These are phyloP conservation scores for Straminergon stramineum DNA, from an alignment of 225 moss, liverwort and hornwort species.

Conservation along the genomic window DNA sequence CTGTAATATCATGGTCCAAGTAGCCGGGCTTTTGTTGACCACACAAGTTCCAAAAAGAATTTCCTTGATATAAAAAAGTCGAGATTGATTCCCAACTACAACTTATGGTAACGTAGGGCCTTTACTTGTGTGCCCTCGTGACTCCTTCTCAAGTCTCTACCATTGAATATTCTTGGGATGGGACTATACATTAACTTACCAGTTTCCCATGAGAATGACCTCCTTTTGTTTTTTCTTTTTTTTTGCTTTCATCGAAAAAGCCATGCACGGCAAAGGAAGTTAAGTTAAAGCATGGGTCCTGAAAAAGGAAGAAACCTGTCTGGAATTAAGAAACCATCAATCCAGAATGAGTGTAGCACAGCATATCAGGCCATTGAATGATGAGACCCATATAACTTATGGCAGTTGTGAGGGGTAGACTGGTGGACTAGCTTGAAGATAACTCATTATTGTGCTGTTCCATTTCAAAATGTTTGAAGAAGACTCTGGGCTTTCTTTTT, in stretches of 20 bases:
- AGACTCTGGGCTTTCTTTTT: too few species aligned
- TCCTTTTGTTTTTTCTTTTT: too few species aligned
- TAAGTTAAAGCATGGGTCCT: too few species aligned
- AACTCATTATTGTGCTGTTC: neutral
- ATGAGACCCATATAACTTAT: neutral
- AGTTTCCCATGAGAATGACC: neutral
- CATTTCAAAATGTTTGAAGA: neutral
- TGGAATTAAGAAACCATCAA: neutral
- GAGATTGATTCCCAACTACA: neutral
- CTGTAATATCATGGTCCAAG: too few species aligned
- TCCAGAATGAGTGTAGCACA: too few species aligned
- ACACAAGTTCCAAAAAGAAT: neutral
- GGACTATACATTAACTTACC: too few species aligned
- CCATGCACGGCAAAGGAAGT: too few species aligned
- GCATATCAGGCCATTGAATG: neutral
- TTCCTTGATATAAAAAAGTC: neutral
- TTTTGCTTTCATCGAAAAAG: neutral
- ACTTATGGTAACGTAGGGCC: neutral
- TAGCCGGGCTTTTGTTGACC: neutral
- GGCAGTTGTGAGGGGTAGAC: neutral
- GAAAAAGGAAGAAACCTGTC: neutral
- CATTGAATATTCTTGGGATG: neutral
- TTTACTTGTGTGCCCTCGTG: neutral
- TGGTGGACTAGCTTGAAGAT: neutral
- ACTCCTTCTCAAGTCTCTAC: too few species aligned